Evolutionary conservation across 805 yeast genomes (phyloP), one percentile per base, ranked within the genome.

Genomic region (Myxozyma geophila): DNA sequence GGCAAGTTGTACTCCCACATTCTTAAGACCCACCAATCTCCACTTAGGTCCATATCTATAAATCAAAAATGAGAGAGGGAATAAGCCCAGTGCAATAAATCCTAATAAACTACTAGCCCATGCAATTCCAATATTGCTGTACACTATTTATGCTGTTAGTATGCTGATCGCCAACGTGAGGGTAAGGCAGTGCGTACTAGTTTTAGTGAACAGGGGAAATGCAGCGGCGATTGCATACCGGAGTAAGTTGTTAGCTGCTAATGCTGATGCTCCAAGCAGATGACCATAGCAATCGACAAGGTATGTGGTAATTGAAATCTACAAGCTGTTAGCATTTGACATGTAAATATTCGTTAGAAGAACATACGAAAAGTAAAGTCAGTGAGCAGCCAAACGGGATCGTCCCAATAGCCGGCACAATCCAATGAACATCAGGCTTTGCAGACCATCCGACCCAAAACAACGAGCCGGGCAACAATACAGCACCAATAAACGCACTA

Each of bases 391-490:
- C 95, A 73, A 89, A 88, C 39, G 91, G 89, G 48, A 86, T 81
- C 70, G 91, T 93, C 0, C 92, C 85, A 28, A 87, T 83, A 33
- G 84, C 79, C 9, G 95, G 90, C 12, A 84, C 87, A 79, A 87
- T 85, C 91, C 92, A 89, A 72, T 87, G 92, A 37, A 89, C 84
- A 13, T 73, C 70, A 1, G 70, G 58, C 70, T 83, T 81, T 9
- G 89, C 82, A 2, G 92, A 81, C 95, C 95, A 89, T 7, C 87
- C 95, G 60, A 88, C 78, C 95, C 93, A 89, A 75, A 89, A 89
- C 62, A 89, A 78, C 0, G 89, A 80, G 39, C 86, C 79, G 6
- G 90, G 90, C 65, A 89, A 77, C 13, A 83, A 82, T 21, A 87
- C 73, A 1, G 90, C 84, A 49, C 93, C 96, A 63, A 87, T 74